Evolutionary conservation across 208 protist species (phyloP), one percentile per base, ranked within the genome.

Genomic region (Perkinsela sp.): DNA sequence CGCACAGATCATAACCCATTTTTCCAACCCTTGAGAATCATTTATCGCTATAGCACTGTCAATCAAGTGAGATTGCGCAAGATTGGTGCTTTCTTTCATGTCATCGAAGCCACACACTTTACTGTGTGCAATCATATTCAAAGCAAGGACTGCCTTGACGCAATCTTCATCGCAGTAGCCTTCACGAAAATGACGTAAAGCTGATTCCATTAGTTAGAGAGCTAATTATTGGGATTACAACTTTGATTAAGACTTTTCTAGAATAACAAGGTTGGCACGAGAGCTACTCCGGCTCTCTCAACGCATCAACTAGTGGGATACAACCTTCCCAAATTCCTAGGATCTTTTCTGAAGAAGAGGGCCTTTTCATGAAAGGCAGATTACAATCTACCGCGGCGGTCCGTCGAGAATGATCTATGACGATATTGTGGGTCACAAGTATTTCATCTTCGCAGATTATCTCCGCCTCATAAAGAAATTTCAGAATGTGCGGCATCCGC

Each of bases 141-240:
- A n/a, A 57, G 40, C 40, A 22, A 57, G 40, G 13, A 57, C 40
- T 6, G 40, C 40, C 22, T 57, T 57, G 6, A 57, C 13, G 6
- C 40, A n/a, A 57, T 57, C 40, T 57, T 22, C 40, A n/a, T 57
- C 13, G 13, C 6, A 57, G 22, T 57, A 57, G 6, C 40, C 40
- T 57, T 57, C 40, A 57, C 6, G 40, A 22, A 57, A 57, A 57
- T n/a, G 6, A n/a, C 40, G 6, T 57, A n/a, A 22, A 22, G 40
- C 40, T 57, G 40, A 57, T 57, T 57, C 40, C 40, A 57, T 57
- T 57, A n/a, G n/a, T n/a, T n/a, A n/a, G n/a, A n/a, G n/a, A n/a
- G n/a, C n/a, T n/a, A n/a, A n/a, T n/a, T n/a, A n/a, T n/a, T n/a
- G n/a, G n/a, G n/a, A n/a, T n/a, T n/a, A n/a, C n/a, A n/a, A n/a